phyloP scores from a whole-genome alignment of 2,329 filamentous ascomycete species.

The Nemania sp. region DNA sequence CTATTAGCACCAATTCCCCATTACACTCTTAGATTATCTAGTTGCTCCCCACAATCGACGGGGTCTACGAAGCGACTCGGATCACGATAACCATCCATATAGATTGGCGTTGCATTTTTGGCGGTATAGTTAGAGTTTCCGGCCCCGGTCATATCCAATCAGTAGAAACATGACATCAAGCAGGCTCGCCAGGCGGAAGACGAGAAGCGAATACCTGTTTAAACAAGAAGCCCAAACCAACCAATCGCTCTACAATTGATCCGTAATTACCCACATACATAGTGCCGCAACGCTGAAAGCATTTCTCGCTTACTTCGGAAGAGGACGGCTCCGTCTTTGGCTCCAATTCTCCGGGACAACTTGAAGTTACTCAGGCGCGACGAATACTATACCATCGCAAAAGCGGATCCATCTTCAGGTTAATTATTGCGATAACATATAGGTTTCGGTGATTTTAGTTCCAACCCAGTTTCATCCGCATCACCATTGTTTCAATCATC shows the following conservation, averaged over 20 bases:
- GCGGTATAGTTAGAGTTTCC: neutral
- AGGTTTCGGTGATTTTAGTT: neutral
- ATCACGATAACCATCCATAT: neutral
- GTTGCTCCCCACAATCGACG: too few species aligned
- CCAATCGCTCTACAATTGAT: neutral
- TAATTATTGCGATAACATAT: neutral
- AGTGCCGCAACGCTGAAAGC: constrained; percentile 1
- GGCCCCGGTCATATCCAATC: neutral
- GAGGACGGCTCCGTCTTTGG: neutral
- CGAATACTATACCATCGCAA: neutral
- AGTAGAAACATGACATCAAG: neutral
- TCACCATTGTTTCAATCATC: neutral
- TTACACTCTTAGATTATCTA: too few species aligned
- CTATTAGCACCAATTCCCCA: neutral
- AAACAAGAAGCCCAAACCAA: neutral
- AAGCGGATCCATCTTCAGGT: neutral
- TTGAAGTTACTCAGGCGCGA: neutral
- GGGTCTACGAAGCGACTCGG: too few species aligned
- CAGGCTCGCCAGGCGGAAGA: neutral
- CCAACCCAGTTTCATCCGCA: neutral
- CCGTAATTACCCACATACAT: too few species aligned
- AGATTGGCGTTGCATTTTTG: neutral
- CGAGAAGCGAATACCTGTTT: too few species aligned
- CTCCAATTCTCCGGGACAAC: neutral
- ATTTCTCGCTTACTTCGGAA: neutral